phyloP scores from a whole-genome alignment of 2,329 filamentous ascomycete species.

The Calycina marina region DNA sequence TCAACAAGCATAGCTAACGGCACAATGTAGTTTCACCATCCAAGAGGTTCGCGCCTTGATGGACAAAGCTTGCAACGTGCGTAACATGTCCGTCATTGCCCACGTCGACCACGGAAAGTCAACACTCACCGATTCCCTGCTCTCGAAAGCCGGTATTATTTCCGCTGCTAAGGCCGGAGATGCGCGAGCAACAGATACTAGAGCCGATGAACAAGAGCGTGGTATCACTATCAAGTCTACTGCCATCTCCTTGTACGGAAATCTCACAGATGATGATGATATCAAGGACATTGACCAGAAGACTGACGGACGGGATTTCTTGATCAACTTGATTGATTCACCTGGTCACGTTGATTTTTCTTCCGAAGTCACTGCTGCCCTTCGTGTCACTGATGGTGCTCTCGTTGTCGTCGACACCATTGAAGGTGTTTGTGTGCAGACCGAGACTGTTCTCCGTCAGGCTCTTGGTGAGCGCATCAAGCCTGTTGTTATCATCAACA shows the following conservation, averaged over 20 bases:
- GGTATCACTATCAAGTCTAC: constrained; percentile 99
- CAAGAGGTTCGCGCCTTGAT: constrained; percentile 74
- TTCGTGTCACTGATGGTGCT: constrained; percentile 99
- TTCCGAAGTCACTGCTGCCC: constrained; percentile 96
- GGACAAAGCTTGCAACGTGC: constrained; percentile 65
- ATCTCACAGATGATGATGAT: constrained; percentile 68
- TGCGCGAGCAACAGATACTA: constrained; percentile 90
- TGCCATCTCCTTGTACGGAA: constrained; percentile 93
- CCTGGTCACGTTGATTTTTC: constrained; percentile 99
- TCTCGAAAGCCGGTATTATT: constrained; percentile 99
- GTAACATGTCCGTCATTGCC: constrained; percentile 99
- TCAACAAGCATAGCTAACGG: too few species aligned
- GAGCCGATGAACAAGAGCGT: constrained; percentile 96
- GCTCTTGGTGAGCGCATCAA: constrained; percentile 99
- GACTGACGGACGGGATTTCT: constrained; percentile 86
- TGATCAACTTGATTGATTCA: constrained; percentile 99
- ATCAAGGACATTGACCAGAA: constrained; percentile 83
- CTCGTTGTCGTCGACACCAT: constrained; percentile 99
- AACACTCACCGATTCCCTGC: constrained; percentile 96
- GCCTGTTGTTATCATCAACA: constrained; percentile 99
- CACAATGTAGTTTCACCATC: constrained; percentile 75
- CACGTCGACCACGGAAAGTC: constrained; percentile 99
- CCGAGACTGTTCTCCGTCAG: constrained; percentile 97
- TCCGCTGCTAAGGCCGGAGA: constrained; percentile 95
- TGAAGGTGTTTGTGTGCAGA: constrained; percentile 99